Evolutionary conservation across 148 eudicot genomes (phyloP).

Genomic region (Vaccinium macrocarpon): DNA sequence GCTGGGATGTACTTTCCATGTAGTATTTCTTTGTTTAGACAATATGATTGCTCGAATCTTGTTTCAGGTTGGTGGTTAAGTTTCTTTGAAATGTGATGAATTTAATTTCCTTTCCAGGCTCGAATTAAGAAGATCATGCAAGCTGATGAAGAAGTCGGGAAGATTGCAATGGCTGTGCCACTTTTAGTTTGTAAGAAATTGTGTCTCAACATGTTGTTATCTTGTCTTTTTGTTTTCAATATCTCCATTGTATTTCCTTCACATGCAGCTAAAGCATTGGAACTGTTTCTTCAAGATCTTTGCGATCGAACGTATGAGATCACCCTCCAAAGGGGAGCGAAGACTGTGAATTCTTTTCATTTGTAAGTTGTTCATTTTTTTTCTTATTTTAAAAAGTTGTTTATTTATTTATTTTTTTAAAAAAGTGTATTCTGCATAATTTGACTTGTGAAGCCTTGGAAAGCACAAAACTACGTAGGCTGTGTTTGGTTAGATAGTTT

Average conservation of each 20-base stretch:
- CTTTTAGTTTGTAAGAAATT: conserved; percentile 82
- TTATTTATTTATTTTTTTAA: background rate
- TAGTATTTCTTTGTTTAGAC: background rate
- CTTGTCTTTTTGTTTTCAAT: background rate
- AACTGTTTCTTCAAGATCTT: conserved; percentile 90
- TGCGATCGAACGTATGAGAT: conserved; percentile 96
- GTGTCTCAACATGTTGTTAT: background rate
- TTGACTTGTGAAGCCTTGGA: background rate
- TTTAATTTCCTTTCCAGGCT: conserved; percentile 44
- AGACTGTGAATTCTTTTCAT: conserved; percentile 87
- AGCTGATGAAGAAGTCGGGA: conserved; percentile 99
- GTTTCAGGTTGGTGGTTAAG: background rate
- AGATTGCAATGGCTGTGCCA: conserved; percentile 98
- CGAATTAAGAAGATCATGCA: conserved; percentile 98
- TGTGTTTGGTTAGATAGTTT: too few species aligned
- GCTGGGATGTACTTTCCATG: background rate
- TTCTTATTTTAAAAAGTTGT: background rate
- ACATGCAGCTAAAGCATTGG: conserved; percentile 93
- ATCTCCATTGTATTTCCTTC: background rate
- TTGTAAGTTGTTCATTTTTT: conserved; percentile 50
- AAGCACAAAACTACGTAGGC: too few species aligned
- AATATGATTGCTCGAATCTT: background rate
- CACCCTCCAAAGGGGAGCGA: conserved; percentile 89
- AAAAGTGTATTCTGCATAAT: background rate
- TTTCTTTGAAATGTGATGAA: background rate